phyloP scores from a whole-genome alignment of 2,329 filamentous ascomycete species.

The Dothideomycetidae sp. region DNA sequence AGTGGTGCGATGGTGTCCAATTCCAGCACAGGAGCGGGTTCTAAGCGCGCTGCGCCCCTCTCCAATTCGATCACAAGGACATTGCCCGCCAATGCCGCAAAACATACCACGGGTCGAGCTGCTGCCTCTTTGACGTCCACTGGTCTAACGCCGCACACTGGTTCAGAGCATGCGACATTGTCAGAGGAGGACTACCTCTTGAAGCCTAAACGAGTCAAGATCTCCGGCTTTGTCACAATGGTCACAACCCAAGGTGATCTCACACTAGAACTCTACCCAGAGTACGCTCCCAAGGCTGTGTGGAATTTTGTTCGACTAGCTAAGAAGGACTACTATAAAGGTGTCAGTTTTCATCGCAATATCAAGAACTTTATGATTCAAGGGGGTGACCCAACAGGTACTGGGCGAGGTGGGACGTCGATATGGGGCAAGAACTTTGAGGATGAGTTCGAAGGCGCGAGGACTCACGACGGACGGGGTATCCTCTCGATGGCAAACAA shows the following conservation, averaged over 20 bases:
- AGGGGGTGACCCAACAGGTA: constrained; percentile 85
- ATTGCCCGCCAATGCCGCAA: constrained; percentile 67
- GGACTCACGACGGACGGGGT: constrained; percentile 69
- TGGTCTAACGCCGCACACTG: constrained; percentile 82
- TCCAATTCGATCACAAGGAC: constrained; percentile 21
- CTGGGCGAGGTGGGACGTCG: constrained; percentile 75
- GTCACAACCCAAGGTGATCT: constrained; percentile 73
- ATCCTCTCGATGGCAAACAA: constrained; percentile 95
- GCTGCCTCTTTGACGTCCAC: constrained; percentile 94
- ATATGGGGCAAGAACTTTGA: constrained; percentile 91
- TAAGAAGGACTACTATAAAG: constrained; percentile 79
- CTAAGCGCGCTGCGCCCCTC: constrained; percentile 37
- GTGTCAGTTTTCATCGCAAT: constrained; percentile 77
- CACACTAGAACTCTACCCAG: constrained; percentile 79
- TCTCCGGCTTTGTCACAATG: constrained; percentile 81
- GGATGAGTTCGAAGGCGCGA: constrained; percentile 82
- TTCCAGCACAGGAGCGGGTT: constrained; percentile 36
- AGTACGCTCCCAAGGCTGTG: constrained; percentile 81
- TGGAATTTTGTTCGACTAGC: constrained; percentile 92
- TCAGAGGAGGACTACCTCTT: constrained; percentile 96
- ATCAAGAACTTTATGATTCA: constrained; percentile 98
- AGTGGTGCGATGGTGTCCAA: constrained; percentile 13
- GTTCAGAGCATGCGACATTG: constrained; percentile 68
- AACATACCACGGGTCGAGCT: constrained; percentile 78
- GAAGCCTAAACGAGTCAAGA: constrained; percentile 74